Percentiles rank a stretch among this genome's conserved stretches.
These are phyloP conservation scores for Digitaria exilis DNA, from an alignment of 202 grass and related monocot genomes.

Conservation along the genomic window DNA sequence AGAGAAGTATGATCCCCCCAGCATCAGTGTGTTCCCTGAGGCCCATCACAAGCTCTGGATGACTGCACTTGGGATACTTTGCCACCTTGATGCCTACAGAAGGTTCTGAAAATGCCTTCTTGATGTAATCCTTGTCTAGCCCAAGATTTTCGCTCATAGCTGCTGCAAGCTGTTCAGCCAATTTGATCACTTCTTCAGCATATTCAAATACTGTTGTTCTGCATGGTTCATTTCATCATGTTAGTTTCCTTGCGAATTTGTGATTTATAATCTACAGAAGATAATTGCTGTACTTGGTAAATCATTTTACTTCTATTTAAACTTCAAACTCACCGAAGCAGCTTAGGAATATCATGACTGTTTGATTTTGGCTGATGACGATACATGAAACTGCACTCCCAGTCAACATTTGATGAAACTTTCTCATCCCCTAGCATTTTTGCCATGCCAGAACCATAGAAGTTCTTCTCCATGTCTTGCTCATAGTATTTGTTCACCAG, in stretches of 20 bases:
- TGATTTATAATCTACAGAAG: constrained; percentile 10
- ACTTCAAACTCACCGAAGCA: constrained; percentile 47
- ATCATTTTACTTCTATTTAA: neutral
- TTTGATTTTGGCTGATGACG: constrained; percentile 61
- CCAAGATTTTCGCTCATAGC: constrained; percentile 71
- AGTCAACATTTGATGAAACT: constrained; percentile 51
- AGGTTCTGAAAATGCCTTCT: constrained; percentile 58
- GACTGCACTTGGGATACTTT: constrained; percentile 63
- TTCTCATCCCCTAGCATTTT: constrained; percentile 37
- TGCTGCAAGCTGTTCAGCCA: constrained; percentile 57
- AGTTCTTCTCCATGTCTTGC: constrained; percentile 50
- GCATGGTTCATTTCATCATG: constrained; percentile 29
- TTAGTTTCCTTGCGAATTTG: constrained; percentile 15
- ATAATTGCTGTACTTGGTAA: neutral
- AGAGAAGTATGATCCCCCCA: constrained; percentile 69
- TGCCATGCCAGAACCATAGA: constrained; percentile 50
- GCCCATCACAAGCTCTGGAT: constrained; percentile 58
- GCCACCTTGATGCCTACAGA: constrained; percentile 71
- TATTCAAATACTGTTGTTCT: constrained; percentile 40
- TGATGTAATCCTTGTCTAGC: constrained; percentile 54
- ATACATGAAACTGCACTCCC: constrained; percentile 74
- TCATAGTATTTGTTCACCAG: constrained; percentile 62
- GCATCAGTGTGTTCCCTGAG: constrained; percentile 71
- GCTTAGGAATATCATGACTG: constrained; percentile 56
- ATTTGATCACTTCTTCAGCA: constrained; percentile 50